A percentile compares a stretch with the other conserved stretches of the same genome.
phyloP scores from a whole-genome alignment of 192 early-diverging fungal species.

The Dissophora ornata region DNA sequence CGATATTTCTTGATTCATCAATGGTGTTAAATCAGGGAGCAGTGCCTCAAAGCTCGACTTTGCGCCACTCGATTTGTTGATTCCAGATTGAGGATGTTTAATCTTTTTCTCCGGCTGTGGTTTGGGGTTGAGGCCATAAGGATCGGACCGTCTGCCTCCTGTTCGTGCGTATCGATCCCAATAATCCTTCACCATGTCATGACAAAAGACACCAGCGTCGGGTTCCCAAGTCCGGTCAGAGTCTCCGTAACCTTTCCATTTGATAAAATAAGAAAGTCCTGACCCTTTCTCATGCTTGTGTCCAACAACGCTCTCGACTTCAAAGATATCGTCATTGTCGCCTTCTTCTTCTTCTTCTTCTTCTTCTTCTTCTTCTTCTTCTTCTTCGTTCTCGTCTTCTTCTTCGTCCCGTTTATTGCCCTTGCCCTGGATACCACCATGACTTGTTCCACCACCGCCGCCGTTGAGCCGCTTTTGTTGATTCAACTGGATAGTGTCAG shows the following conservation, averaged over 20 bases:
- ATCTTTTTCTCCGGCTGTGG: background rate
- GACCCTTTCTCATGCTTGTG: background rate
- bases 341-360: conserved; percentile 10
- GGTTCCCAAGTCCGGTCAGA: conserved; percentile 46
- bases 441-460: too few relatives aligned
- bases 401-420: background rate
- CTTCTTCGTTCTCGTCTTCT: background rate
- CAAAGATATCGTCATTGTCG: conserved; percentile 22
- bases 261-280: conserved; percentile 25
- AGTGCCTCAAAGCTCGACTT: background rate
- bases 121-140: conserved; percentile 1
- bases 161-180: conserved; percentile 6
- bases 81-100: too few relatives aligned
- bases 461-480: background rate
- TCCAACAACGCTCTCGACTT: conserved; percentile 41
- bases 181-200: conserved; percentile 16
- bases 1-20: background rate
- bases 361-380: conserved; percentile 1
- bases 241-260: conserved; percentile 45
- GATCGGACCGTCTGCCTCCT: conserved; percentile 22
- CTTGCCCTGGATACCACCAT: background rate
- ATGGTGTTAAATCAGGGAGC: conserved; percentile 5
- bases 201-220: conserved; percentile 11
- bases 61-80: background rate
- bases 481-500: background rate